These are phyloP conservation scores for Arthromyces matolae DNA, from an alignment of 768 basidiomycete genomes.

Conservation along the genomic window DNA sequence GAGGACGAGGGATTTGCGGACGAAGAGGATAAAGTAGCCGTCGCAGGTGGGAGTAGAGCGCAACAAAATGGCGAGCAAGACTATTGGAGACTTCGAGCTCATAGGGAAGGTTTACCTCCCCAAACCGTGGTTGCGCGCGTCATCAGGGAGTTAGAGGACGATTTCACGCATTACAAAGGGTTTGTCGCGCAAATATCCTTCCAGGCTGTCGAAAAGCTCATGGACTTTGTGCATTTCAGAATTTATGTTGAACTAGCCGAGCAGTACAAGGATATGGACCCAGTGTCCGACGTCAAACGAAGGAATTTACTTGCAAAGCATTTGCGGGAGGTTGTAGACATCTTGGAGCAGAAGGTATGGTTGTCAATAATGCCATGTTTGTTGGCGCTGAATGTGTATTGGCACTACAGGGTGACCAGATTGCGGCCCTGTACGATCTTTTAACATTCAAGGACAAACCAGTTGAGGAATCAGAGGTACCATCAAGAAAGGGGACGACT, in stretches of 20 bases:
- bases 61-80: conserved; percentile 26
- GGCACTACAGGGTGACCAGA: conserved; percentile 81
- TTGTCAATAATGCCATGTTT: neutral
- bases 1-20: conserved; percentile 52
- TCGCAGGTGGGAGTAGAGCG: conserved; percentile 25
- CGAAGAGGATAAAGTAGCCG: conserved; percentile 18
- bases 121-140: conserved; percentile 86
- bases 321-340: conserved; percentile 86
- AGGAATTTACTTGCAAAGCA: conserved; percentile 86
- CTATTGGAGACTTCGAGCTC: conserved; percentile 28
- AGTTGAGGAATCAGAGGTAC: conserved; percentile 23
- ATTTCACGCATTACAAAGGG: conserved; percentile 94
- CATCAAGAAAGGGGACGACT: conserved; percentile 11
- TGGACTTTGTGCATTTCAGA: conserved; percentile 26
- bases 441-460: conserved; percentile 74
- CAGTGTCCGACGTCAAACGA: conserved; percentile 74
- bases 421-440: conserved; percentile 85
- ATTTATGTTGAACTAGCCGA: conserved; percentile 90
- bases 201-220: conserved; percentile 1
- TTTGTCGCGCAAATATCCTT: conserved; percentile 39
- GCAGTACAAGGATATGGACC: conserved; percentile 88
- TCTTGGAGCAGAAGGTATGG: conserved; percentile 83
- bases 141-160: conserved; percentile 86
- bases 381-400: conserved; percentile 4
- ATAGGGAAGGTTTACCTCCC: conserved; percentile 57